Percentiles rank a stretch among this genome's conserved stretches.
These are phyloP conservation scores for Rhodomyrtus tomentosa DNA, from an alignment of 345 rosid genomes.

Conservation along the genomic window DNA sequence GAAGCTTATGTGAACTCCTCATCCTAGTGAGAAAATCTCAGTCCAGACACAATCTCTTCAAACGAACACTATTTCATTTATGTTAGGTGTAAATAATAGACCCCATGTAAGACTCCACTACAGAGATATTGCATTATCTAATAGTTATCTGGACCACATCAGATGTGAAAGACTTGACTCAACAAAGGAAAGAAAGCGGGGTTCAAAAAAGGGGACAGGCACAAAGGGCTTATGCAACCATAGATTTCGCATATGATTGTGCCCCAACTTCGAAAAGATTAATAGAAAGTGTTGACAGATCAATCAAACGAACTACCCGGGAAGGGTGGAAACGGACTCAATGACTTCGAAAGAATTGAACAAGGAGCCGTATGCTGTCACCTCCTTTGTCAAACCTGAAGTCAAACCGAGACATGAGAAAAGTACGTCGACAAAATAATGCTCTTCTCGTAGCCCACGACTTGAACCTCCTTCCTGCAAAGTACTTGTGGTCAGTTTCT, in stretches of 20 bases:
- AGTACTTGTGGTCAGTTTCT: neutral
- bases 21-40: neutral
- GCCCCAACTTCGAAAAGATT: neutral
- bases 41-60: neutral
- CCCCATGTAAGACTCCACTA: neutral
- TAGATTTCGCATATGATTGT: neutral
- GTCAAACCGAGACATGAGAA: constrained; percentile 18
- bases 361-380: neutral
- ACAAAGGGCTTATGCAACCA: neutral
- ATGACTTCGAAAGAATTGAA: too few species aligned
- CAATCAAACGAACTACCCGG: neutral
- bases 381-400: neutral
- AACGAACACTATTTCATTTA: neutral
- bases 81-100: neutral
- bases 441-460: constrained; percentile 20
- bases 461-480: constrained; percentile 67
- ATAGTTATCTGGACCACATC: neutral
- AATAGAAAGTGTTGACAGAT: neutral
- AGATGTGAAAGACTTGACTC: neutral
- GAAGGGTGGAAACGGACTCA: too few species aligned
- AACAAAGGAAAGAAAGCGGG: neutral
- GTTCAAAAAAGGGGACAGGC: neutral
- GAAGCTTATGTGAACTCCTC: neutral
- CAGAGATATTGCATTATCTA: neutral
- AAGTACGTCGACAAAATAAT: constrained; percentile 47